phyloP scores from a whole-genome alignment of 1,284 basidiomycete genomes.

The Cryptococcus depauperatus region DNA sequence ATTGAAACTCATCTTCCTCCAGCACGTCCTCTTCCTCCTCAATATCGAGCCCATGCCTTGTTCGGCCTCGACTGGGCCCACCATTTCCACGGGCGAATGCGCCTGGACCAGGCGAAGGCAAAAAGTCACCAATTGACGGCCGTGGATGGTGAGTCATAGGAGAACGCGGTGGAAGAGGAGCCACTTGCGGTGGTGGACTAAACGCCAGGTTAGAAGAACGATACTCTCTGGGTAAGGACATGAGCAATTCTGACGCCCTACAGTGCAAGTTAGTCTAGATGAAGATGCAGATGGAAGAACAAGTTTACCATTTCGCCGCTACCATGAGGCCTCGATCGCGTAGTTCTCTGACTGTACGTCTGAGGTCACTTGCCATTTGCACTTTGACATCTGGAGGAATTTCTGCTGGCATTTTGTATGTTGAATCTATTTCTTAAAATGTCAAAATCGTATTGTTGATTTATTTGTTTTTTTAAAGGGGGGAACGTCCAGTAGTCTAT shows the following conservation, averaged over 20 bases:
- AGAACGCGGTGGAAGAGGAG: constrained; percentile 12
- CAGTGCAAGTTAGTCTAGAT: neutral
- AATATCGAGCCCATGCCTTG: constrained; percentile 44
- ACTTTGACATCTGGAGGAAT: constrained; percentile 19
- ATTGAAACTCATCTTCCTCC: constrained; percentile 52
- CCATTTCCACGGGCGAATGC: constrained; percentile 19
- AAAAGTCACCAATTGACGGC: constrained; percentile 33
- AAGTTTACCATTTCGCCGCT: constrained; percentile 41
- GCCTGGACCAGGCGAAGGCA: constrained; percentile 28
- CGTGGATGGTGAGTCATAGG: constrained; percentile 17
- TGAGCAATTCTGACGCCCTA: constrained; percentile 44
- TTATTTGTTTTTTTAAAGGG: too few relatives aligned
- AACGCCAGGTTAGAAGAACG: constrained; percentile 37
- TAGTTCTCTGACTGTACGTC: constrained; percentile 37
- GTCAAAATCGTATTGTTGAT: too few relatives aligned
- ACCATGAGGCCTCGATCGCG: constrained; percentile 42
- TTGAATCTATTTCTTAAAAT: too few relatives aligned
- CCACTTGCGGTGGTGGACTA: constrained; percentile 32
- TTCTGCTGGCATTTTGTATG: constrained; percentile 8
- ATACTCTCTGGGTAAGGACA: constrained; percentile 34
- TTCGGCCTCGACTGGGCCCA: constrained; percentile 26
- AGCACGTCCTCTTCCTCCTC: constrained; percentile 57
- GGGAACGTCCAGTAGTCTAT: too few relatives aligned
- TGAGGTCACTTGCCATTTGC: constrained; percentile 40
- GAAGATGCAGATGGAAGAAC: neutral